Percentiles rank a stretch among this genome's conserved stretches.
These are phyloP conservation scores for Cyclospora cayetanensis DNA, from an alignment of 169 alveolate genomes.

Conservation along the genomic window DNA sequence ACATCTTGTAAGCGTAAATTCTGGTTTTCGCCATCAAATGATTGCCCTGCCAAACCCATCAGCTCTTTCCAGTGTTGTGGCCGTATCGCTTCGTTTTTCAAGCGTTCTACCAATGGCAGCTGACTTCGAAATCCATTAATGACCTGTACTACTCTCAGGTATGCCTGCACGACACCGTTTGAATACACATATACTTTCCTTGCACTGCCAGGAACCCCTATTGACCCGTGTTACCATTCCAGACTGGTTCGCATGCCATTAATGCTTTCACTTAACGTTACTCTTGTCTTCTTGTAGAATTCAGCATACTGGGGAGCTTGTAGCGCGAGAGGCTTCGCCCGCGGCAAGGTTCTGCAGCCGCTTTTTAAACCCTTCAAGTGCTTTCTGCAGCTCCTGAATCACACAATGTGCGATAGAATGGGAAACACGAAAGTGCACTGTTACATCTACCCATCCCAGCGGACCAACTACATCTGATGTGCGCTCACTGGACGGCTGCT, in stretches of 20 bases:
- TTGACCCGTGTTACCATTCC: neutral
- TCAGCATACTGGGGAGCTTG: conserved; percentile 56
- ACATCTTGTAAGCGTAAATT: conserved; percentile 85
- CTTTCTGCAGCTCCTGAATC: conserved; percentile 81
- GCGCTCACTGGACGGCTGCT: no score
- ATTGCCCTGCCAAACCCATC: conserved; percentile 65
- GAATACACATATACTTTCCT: neutral
- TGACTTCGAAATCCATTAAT: conserved; percentile 86
- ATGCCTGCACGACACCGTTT: conserved; percentile 78
- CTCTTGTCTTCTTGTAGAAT: neutral
- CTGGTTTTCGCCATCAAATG: conserved; percentile 84
- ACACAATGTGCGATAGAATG: no score
- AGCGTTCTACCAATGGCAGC: conserved; percentile 88
- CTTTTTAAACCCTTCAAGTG: conserved; percentile 91
- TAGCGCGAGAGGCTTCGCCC: conserved; percentile 59
- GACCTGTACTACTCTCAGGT: conserved; percentile 84
- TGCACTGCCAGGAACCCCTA: neutral
- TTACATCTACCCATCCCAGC: no score
- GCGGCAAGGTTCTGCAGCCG: conserved; percentile 83
- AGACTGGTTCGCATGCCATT: neutral
- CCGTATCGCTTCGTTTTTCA: conserved; percentile 91
- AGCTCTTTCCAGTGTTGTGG: conserved; percentile 94
- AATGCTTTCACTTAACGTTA: neutral
- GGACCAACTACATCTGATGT: no score
- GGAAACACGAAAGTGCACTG: no score